Base-by-base conservation (phyloP, 176 grass and related monocot genomes). In the Metroxylon sagu region DNA sequence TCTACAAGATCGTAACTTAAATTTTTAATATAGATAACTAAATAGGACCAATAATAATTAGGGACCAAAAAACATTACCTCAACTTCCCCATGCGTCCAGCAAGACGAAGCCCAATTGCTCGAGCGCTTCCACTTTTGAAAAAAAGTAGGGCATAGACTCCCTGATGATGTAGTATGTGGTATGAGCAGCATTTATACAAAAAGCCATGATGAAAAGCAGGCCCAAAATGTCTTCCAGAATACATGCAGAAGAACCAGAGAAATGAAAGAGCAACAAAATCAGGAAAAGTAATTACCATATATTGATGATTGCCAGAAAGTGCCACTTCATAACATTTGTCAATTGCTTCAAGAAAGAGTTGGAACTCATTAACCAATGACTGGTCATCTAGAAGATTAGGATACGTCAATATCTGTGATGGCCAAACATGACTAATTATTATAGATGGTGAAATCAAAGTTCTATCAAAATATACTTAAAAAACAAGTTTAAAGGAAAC, bases 261-360 rank as follows among this genome's bases (percentile, higher is more conserved):
- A n/a, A 60, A 55, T n/a, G 62, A 2, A 39, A 63, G 15, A 72
- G 26, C 27, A 15, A 53, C 53, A 62, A 67, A 29, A 57, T 66
- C 43, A 26, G 52, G 50, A 60, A 68, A n/a, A 55, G 56, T 43
- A 72, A 88, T 80, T 95, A 95, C 90, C 54, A 83, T 80, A 70
- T 96, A 96, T 57, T 96, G 83, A 60, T 96, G 92, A 81, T 88
- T 89, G 76, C 67, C 79, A 61, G 92, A 88, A 64, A 97, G 87
- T 61, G 80, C 83, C 73, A 97, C 58, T 82, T 90, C 77, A 49
- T 82, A 87, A 27, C 78, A 79, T 59, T 97, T 65, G 74, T 97
- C 92, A 65, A 97, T 68, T 58, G 78, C 72, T 74, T 97, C 87
- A 77, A 97, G 85, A 65, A 97, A 97, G 17, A 67, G 68, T 61